phyloP scores from a whole-genome alignment of 441 rosid species.

The Hura crepitans region DNA sequence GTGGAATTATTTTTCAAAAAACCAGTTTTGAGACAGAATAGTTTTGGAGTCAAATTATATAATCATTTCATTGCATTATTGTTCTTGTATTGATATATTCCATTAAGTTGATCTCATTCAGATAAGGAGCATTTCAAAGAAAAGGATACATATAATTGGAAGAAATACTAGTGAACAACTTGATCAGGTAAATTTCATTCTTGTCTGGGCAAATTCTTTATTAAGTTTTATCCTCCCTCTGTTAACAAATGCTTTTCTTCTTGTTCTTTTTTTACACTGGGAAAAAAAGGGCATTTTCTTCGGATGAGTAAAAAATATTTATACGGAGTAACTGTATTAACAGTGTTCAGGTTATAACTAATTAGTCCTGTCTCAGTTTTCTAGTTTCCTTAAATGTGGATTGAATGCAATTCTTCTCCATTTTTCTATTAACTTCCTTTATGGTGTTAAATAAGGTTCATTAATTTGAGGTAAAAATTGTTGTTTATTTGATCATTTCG shows the following conservation, averaged over 20 bases:
- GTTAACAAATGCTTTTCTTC: background rate
- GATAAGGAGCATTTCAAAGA: conserved; percentile 46
- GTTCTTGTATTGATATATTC: background rate
- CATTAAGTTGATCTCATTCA: conserved; percentile 21
- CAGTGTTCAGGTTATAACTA: too few relatives aligned
- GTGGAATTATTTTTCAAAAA: background rate
- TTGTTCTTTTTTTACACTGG: too few relatives aligned
- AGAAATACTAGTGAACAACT: conserved; percentile 52
- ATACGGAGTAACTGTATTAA: too few relatives aligned
- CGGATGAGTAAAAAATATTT: background rate
- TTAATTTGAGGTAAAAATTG: background rate
- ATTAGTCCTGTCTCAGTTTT: background rate
- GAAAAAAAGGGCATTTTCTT: background rate
- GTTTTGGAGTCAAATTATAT: background rate
- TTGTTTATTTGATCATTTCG: background rate
- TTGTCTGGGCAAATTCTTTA: background rate
- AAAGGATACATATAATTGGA: conserved; percentile 51
- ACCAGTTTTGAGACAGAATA: background rate
- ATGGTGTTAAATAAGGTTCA: background rate
- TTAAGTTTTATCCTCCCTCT: background rate
- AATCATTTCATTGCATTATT: background rate
- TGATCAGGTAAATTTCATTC: conserved; percentile 38
- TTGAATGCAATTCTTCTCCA: background rate
- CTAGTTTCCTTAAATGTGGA: background rate
- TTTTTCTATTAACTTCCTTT: background rate